Evolutionary conservation across 805 yeast species (phyloP), one percentile per base, ranked within the genome.

Genomic region (Priceomyces medius): DNA sequence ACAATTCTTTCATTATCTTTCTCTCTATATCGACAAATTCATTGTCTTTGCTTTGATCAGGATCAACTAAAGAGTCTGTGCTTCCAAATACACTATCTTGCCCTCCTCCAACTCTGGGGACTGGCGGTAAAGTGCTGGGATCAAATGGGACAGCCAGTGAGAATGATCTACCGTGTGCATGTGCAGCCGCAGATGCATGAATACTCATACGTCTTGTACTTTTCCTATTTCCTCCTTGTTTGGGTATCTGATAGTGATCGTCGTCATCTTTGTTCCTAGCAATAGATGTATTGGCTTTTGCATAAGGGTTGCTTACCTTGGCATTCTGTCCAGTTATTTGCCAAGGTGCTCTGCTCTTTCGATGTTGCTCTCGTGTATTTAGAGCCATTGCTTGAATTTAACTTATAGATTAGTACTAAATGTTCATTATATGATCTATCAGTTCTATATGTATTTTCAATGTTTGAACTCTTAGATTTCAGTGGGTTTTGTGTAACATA

Each of bases 331-430:
- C 42, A 20, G 44, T 36, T 29, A 40, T 43, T 49, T 61, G 72
- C 74, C 74, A 70, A 8, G 74, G 73, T 2, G 74, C 74, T 43
- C 63, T 56, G 50, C 73, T 66, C 50, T 69, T 68, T 8, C 74
- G 56, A 45, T 67, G 64, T 9, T 63, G 50, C 20, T 52, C 55
- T 35, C 55, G 63, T 14, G 47, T 41, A 19, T 58, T 64, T n/a
- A 26, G 29, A 8, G 29, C 21, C 21, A 31, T 31, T 5, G 14
- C 14, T 16, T 19, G 7, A 6, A n/a, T 34, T 34, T 18, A n/a
- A 20, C 17, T 18, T 10, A 31, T 9, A 6, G 24, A 17, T 13
- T 8, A 34, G n/a, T 6, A 34, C 12, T 16, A 8, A 34, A 12
- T 23, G 13, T 34, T 17, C 34, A 17, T n/a, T n/a, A n/a, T n/a